Conservation (phyloP, 768 basidiomycete genomes). For the Amanita rubescens region DNA sequence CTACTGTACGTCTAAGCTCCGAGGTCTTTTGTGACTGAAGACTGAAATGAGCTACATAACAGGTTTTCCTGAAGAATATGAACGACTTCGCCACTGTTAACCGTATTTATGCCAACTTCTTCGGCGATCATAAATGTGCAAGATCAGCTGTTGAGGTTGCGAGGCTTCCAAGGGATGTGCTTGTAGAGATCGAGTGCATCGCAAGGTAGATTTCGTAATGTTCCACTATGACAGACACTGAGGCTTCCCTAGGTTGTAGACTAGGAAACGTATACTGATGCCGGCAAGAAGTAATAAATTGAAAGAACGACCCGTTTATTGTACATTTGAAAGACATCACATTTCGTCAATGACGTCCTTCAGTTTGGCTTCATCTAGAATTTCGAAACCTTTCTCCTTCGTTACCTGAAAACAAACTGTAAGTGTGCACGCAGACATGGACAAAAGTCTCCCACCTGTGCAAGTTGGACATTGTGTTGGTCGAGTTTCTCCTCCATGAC, state of each 20-base stretch:
- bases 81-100: constrained; percentile 84
- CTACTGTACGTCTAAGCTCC: constrained; percentile 53
- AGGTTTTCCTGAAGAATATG: constrained; percentile 94
- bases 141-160: constrained; percentile 88
- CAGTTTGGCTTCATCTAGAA: constrained; percentile 71
- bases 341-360: constrained; percentile 82
- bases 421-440: background rate
- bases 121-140: constrained; percentile 89
- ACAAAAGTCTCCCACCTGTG: constrained; percentile 55
- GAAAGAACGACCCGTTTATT: background rate
- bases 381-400: constrained; percentile 74
- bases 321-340: constrained; percentile 33
- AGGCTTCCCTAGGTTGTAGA: constrained; percentile 12
- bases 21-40: background rate
- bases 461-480: constrained; percentile 96
- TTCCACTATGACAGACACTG: background rate
- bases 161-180: constrained; percentile 82
- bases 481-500: constrained; percentile 99
- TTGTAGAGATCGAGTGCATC: constrained; percentile 90
- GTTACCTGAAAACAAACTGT: constrained; percentile 43
- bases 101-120: constrained; percentile 72
- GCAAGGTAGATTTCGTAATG: constrained; percentile 45
- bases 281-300: background rate
- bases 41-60: background rate
- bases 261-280: constrained; percentile 14